Percentiles rank a stretch among this genome's conserved stretches.
These are phyloP conservation scores for Lentinula sp. DNA, from an alignment of 768 basidiomycete species.

Conservation along the genomic window DNA sequence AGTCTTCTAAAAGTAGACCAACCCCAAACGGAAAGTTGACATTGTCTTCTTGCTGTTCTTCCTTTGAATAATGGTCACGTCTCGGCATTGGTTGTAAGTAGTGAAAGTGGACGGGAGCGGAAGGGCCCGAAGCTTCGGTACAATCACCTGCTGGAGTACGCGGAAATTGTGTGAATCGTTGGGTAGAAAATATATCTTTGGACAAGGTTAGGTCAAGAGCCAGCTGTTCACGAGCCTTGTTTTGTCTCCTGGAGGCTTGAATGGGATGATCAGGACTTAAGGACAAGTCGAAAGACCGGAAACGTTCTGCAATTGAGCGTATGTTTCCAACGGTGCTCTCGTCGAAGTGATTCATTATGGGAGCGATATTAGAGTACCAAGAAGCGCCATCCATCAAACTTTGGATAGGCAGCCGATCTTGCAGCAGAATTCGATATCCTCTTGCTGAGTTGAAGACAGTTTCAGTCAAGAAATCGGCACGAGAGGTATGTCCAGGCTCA, in stretches of 20 bases:
- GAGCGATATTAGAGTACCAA: conserved; percentile 50
- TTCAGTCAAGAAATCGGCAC: conserved; percentile 56
- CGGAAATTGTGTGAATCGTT: conserved; percentile 26
- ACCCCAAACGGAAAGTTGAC: conserved; percentile 44
- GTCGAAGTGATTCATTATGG: conserved; percentile 38
- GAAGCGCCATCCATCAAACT: conserved; percentile 32
- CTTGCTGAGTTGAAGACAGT: conserved; percentile 43
- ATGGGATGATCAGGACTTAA: conserved; percentile 29
- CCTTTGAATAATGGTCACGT: conserved; percentile 20
- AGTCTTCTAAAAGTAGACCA: conserved; percentile 60
- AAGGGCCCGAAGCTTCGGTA: conserved; percentile 11
- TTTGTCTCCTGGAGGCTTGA: conserved; percentile 39
- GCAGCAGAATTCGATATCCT: conserved; percentile 46
- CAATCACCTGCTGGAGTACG: conserved; percentile 17
- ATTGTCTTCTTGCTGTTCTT: conserved; percentile 14
- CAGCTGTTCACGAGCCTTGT: conserved; percentile 53
- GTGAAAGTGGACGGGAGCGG: conserved; percentile 45
- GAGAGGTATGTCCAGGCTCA: conserved; percentile 33
- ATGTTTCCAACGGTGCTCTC: conserved; percentile 28
- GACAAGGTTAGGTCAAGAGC: conserved; percentile 60
- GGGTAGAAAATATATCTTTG: conserved; percentile 47
- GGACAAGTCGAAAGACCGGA: conserved; percentile 39
- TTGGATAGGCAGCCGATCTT: conserved; percentile 38
- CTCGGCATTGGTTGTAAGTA: conserved; percentile 49
- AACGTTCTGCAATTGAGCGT: conserved; percentile 25